These are phyloP conservation scores for Copromyces sp. DNA, from an alignment of 495 filamentous ascomycete genomes.

Conservation along the genomic window DNA sequence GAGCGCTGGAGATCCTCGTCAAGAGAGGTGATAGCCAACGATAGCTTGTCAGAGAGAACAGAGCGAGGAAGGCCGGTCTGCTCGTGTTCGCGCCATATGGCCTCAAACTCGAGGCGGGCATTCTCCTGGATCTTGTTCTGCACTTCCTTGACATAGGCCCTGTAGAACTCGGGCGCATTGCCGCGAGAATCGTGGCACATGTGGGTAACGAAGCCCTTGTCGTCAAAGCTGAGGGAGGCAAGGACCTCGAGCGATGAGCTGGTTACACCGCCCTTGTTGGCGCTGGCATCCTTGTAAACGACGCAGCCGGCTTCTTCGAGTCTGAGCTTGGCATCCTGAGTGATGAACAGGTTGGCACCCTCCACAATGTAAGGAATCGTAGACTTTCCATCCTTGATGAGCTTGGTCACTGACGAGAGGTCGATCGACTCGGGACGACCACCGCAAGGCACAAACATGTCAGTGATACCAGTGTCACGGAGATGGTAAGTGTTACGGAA, in stretches of 20 bases:
- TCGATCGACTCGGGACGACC: slow-evolving; percentile 96
- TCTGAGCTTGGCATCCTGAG: slow-evolving; percentile 92
- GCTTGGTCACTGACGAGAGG: slow-evolving; percentile 68
- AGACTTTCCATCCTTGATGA: slow-evolving; percentile 77
- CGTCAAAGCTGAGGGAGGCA: slow-evolving; percentile 87
- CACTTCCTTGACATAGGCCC: slow-evolving; percentile 82
- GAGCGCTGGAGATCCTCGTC: slow-evolving; percentile 93
- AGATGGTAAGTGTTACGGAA: slow-evolving; percentile 98
- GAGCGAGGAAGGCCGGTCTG: slow-evolving; percentile 68
- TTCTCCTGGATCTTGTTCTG: slow-evolving; percentile 84
- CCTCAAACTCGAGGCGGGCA: slow-evolving; percentile 88
- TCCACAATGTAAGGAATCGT: slow-evolving; percentile 92
- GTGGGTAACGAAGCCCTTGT: slow-evolving; percentile 73
- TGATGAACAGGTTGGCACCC: slow-evolving; percentile 97
- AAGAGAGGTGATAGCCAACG: slow-evolving; percentile 81
- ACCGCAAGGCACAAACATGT: slow-evolving; percentile 92
- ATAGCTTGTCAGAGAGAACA: slow-evolving; percentile 79
- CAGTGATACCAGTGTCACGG: slow-evolving; percentile 61
- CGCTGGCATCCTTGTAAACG: slow-evolving; percentile 93
- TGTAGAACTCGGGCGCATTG: slow-evolving; percentile 78
- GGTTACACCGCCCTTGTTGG: slow-evolving; percentile 98
- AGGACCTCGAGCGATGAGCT: slow-evolving; percentile 96
- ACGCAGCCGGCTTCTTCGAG: slow-evolving; percentile 89
- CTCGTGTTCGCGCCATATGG: slow-evolving; percentile 91
- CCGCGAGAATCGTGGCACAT: slow-evolving; percentile 83